These are phyloP conservation scores for Epichloe uncinata DNA, from an alignment of 2,329 filamentous ascomycete genomes.

Conservation along the genomic window DNA sequence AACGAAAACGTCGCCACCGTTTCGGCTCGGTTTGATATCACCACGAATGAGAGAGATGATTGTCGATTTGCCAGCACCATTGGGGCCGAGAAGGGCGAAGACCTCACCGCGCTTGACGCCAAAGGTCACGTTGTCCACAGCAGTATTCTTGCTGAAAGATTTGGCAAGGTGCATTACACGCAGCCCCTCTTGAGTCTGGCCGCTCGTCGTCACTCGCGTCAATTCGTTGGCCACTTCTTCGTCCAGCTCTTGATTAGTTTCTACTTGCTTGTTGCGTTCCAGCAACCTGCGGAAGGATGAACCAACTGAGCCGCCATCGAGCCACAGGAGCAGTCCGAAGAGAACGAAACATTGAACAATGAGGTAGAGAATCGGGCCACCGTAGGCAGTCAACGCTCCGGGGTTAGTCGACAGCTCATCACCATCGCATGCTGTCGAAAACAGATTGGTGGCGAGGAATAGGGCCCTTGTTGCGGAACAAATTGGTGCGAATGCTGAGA, in stretches of 20 bases:
- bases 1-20: conserved; percentile 68
- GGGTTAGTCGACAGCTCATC: conserved; percentile 53
- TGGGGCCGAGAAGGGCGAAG: conserved; percentile 80
- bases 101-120: conserved; percentile 68
- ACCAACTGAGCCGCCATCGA: conserved; percentile 61
- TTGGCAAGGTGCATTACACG: conserved; percentile 73
- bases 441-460: conserved; percentile 69
- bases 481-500: conserved; percentile 62
- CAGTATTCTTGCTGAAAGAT: conserved; percentile 59
- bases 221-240: conserved; percentile 54
- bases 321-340: conserved; percentile 62
- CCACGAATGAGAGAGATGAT: conserved; percentile 82
- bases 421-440: conserved; percentile 63
- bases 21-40: conserved; percentile 60
- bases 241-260: conserved; percentile 27
- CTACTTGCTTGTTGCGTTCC: conserved; percentile 15
- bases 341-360: conserved; percentile 58
- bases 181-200: conserved; percentile 45
- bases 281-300: conserved; percentile 33
- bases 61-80: conserved; percentile 83
- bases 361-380: conserved; percentile 74
- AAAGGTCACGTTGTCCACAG: conserved; percentile 82
- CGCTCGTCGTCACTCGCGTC: conserved; percentile 37
- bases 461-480: conserved; percentile 62
- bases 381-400: conserved; percentile 59